Conservation (phyloP, 2,329 filamentous ascomycete species). For the Ophioceras dolichostomum region DNA sequence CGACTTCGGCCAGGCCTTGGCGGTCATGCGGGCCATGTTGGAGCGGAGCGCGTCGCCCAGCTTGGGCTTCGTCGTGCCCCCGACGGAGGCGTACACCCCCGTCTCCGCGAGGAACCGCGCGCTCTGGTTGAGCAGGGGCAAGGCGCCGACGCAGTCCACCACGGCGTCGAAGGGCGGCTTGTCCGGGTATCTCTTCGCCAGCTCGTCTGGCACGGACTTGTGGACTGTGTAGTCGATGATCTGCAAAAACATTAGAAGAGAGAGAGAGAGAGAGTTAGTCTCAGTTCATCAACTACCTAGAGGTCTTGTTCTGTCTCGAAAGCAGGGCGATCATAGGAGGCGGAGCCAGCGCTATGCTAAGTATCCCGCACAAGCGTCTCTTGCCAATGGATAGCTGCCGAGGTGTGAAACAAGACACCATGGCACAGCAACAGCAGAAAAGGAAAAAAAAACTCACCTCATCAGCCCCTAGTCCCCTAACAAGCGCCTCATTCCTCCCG, state of each 20-base stretch:
- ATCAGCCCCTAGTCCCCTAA: slow-evolving; percentile 32
- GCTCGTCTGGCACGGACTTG: slow-evolving; percentile 19
- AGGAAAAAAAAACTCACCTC: slow-evolving; percentile 23
- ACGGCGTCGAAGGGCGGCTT: slow-evolving; percentile 25
- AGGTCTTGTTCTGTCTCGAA: too few relatives aligned
- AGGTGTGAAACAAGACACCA: too few relatives aligned
- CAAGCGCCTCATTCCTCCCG: slow-evolving; percentile 28
- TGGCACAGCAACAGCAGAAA: too few relatives aligned
- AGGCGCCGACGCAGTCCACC: slow-evolving; percentile 35
- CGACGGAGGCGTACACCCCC: slow-evolving; percentile 20
- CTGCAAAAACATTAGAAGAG: slow-evolving; percentile 8
- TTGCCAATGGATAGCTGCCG: too few relatives aligned
- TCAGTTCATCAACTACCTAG: too few relatives aligned
- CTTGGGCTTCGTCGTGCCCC: slow-evolving; percentile 4
- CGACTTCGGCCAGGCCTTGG: slow-evolving; percentile 22
- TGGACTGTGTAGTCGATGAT: slow-evolving; percentile 28
- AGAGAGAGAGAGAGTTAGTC: too few relatives aligned
- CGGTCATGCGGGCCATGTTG: slow-evolving; percentile 21
- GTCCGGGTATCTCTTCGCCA: slow-evolving; percentile 18
- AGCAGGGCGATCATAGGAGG: too few relatives aligned
- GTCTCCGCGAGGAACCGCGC: slow-evolving; percentile 23
- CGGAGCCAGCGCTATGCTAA: too few relatives aligned
- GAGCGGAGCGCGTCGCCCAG: slow-evolving; percentile 14
- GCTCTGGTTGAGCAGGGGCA: slow-evolving; percentile 28
- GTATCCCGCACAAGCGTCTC: too few relatives aligned